Evolutionary conservation across 345 rosid genomes (phyloP).

Genomic region (Arabidopsis suecica): DNA sequence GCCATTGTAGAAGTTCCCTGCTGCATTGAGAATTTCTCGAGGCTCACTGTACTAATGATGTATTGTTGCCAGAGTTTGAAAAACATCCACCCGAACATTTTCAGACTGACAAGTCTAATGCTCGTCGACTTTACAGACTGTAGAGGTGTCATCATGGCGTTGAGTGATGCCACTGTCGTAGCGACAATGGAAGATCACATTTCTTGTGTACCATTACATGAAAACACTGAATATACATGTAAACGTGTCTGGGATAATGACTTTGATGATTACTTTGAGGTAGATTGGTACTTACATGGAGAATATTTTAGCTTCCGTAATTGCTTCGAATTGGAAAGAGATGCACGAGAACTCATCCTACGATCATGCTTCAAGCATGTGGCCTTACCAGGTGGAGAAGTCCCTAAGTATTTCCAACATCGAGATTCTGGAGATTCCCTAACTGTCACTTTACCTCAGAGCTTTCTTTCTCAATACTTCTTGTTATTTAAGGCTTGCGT

Average conservation of each 20-base stretch:
- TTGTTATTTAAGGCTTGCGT: neutral
- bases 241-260: neutral
- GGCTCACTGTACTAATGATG: neutral
- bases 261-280: too few species aligned
- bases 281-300: too few species aligned
- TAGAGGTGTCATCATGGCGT: too few species aligned
- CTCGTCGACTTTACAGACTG: too few species aligned
- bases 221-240: too few species aligned
- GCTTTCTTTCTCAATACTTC: neutral
- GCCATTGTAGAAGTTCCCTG: conserved; percentile 33
- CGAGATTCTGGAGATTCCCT: neutral
- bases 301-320: neutral
- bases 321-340: neutral
- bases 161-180: too few species aligned
- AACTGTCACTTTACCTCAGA: neutral
- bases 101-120: neutral
- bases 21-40: neutral
- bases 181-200: neutral
- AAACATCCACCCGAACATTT: conserved; percentile 28
- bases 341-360: neutral
- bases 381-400: neutral
- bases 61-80: neutral
- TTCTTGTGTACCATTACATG: neutral
- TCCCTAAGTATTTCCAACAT: neutral
- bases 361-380: neutral